Conservation (phyloP, 2,329 filamentous ascomycete genomes). For the Tolypocladium ovalisporum region DNA sequence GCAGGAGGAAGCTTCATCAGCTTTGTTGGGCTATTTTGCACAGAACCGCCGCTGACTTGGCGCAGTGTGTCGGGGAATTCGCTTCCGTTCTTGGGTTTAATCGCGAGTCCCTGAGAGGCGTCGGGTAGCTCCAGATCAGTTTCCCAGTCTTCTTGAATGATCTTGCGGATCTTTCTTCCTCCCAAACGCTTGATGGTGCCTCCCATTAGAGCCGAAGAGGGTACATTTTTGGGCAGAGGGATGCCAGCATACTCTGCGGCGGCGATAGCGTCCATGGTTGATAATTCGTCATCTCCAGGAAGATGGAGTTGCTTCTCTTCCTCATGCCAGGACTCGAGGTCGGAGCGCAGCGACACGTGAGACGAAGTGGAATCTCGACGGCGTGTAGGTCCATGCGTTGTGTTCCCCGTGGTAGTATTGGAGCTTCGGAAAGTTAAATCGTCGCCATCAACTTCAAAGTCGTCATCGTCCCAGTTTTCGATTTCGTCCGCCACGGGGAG, state of each 20-base stretch:
- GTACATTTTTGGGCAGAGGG: constrained; percentile 76
- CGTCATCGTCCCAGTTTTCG: constrained; percentile 73
- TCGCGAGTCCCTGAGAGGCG: constrained; percentile 45
- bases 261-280: constrained; percentile 75
- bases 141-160: constrained; percentile 71
- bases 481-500: constrained; percentile 48
- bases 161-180: constrained; percentile 58
- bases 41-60: constrained; percentile 50
- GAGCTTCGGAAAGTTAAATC: constrained; percentile 49
- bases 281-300: constrained; percentile 73
- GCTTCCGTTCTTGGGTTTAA: constrained; percentile 51
- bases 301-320: constrained; percentile 84
- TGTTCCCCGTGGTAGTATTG: constrained; percentile 16
- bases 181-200: constrained; percentile 89
- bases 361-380: constrained; percentile 73
- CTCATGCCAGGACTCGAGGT: constrained; percentile 62
- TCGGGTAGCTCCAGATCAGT: constrained; percentile 65
- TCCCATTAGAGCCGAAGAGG: constrained; percentile 78
- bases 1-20: constrained; percentile 14
- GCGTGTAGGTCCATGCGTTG: constrained; percentile 22
- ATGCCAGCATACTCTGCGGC: constrained; percentile 85
- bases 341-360: constrained; percentile 70
- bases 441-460: constrained; percentile 60
- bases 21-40: constrained; percentile 41
- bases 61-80: constrained; percentile 58